Conservation (phyloP, 495 filamentous ascomycete genomes). For the Halenospora varia region DNA sequence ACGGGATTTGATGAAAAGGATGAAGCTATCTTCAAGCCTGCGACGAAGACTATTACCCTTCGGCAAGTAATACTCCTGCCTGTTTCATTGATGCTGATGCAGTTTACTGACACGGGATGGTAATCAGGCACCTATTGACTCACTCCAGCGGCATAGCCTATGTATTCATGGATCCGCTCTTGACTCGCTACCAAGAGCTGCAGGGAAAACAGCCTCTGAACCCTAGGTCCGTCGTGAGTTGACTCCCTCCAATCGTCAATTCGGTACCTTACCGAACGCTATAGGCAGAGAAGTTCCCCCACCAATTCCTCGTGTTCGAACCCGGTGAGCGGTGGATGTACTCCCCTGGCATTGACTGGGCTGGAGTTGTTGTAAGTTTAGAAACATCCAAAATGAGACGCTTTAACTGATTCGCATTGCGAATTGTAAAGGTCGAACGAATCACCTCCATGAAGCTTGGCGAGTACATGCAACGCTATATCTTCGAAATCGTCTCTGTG, state of each 20-base stretch:
- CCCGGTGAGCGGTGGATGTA: neutral
- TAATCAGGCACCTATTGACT: constrained; percentile 7
- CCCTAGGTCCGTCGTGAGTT: too few relatives aligned
- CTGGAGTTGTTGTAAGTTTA: neutral
- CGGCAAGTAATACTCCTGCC: too few relatives aligned
- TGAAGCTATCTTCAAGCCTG: constrained; percentile 41
- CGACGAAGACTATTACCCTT: constrained; percentile 46
- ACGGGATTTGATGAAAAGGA: constrained; percentile 8
- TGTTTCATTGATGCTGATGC: too few relatives aligned
- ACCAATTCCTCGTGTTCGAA: neutral
- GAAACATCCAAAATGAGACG: neutral
- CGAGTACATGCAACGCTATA: too few relatives aligned
- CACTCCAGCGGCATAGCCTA: constrained; percentile 8
- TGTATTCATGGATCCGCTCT: constrained; percentile 3
- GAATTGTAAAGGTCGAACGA: neutral
- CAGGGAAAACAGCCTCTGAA: too few relatives aligned
- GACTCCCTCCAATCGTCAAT: too few relatives aligned
- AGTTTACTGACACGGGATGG: too few relatives aligned
- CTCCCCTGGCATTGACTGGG: neutral
- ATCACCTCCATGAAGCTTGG: neutral
- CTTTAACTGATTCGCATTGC: neutral
- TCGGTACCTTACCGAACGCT: neutral
- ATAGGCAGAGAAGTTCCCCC: neutral
- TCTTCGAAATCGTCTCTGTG: too few relatives aligned
- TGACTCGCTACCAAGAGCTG: neutral